Evolutionary conservation across 2,329 filamentous ascomycete genomes (phyloP), one percentile per base, ranked within the genome.

Genomic region (Trichoderma citrinoviride): DNA sequence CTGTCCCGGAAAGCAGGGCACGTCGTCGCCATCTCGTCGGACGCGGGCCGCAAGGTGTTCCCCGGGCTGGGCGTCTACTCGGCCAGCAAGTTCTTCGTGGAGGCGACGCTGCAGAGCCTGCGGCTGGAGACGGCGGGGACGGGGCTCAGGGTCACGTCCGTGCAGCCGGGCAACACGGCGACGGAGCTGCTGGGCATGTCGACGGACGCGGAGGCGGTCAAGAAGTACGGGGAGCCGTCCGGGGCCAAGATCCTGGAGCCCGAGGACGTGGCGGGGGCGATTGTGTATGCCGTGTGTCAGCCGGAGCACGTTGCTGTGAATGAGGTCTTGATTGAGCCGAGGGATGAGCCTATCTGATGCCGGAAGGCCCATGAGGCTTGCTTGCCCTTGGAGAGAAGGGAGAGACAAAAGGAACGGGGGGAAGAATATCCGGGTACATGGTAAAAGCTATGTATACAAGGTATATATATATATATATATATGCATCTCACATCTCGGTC

Each of bases 31-130:
- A 92, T 94, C 70, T 93, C 91, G 0, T 93, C 90, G 0, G 91
- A 93, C 68, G 91, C 91, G 1, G 91, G 90, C 0, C 87, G 91
- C 64, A 93, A 93, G 75, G 89, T 92, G 7, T 93, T 93, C 79
- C 90, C 91, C 0, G 91, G 91, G 0, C 79, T 93, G 14, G 91
- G 91, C 60, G 90, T 94, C 41, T 94, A 94, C 81, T 92, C 89
- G 0, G 91, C 89, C 27, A 90, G 86, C 76, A 94, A 94, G 75
- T 92, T 93, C 83, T 94, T 94, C 73, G 90, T 94, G 62, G 91
- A 94, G 75, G 90, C 90, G 1, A 90, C 90, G 0, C 81, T 94
- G n/a, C 90, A 93, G 76, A 82, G 82, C 37, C 77, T 94, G 69
- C 86, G 91, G 8, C 77, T 93, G 7, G 91, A 94, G 80, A 93